Evolutionary conservation across 2,329 filamentous ascomycete species (phyloP).

Genomic region (Cytospora schulzeri): DNA sequence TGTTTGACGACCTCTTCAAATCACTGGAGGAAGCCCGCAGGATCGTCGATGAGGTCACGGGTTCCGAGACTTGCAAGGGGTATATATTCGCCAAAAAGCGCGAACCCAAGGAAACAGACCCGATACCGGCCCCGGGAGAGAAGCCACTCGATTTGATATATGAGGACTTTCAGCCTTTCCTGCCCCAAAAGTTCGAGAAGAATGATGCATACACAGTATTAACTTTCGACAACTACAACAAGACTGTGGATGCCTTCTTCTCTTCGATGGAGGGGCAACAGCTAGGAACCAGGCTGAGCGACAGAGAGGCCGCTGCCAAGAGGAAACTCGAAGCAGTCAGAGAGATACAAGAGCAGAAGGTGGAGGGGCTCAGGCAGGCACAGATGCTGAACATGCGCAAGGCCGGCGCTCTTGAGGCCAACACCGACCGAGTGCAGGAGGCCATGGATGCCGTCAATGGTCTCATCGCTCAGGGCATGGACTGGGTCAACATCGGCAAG

Average conservation of each 20-base stretch:
- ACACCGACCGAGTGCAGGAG: constrained; percentile 88
- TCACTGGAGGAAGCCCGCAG: constrained; percentile 71
- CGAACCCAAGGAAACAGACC: constrained; percentile 30
- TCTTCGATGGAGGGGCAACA: constrained; percentile 95
- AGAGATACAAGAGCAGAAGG: constrained; percentile 79
- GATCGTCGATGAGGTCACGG: constrained; percentile 69
- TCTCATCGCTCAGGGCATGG: constrained; percentile 91
- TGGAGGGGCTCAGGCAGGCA: constrained; percentile 79
- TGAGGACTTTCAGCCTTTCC: constrained; percentile 93
- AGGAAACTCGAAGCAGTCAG: constrained; percentile 83
- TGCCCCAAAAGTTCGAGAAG: constrained; percentile 75
- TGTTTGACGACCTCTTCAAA: constrained; percentile 67
- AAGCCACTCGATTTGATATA: constrained; percentile 66
- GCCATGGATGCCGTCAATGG: constrained; percentile 91
- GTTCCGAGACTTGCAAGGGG: constrained; percentile 67
- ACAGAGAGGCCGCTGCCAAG: constrained; percentile 79
- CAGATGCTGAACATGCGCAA: constrained; percentile 86
- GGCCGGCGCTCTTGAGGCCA: constrained; percentile 86
- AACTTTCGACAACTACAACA: constrained; percentile 84
- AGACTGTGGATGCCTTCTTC: constrained; percentile 94
- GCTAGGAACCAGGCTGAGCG: constrained; percentile 78
- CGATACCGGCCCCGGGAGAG: constrained; percentile 36
- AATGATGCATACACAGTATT: constrained; percentile 69
- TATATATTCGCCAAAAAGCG: constrained; percentile 82
- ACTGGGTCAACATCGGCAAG: constrained; percentile 90